Percentiles rank a stretch among this genome's conserved stretches.
phyloP scores from a whole-genome alignment of 1,284 basidiomycete genomes.

The Pseudozyma thailandica region DNA sequence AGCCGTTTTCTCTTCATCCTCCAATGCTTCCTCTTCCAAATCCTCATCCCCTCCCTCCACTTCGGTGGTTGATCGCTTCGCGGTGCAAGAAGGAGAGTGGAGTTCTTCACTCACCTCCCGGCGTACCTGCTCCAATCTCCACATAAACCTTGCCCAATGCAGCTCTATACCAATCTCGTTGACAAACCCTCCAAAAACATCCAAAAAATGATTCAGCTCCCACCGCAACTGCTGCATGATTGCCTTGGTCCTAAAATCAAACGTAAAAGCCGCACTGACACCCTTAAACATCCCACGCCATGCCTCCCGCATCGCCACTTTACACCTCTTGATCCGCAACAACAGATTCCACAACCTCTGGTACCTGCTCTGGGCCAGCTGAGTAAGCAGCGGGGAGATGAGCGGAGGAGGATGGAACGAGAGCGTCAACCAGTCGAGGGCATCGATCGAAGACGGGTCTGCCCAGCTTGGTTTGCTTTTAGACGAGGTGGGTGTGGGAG shows the following conservation, averaged over 20 bases:
- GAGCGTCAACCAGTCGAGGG: slow-evolving; percentile 57
- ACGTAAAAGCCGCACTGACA: slow-evolving; percentile 28
- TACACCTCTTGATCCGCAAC: slow-evolving; percentile 47
- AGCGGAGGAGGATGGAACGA: slow-evolving; percentile 56
- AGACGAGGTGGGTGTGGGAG: slow-evolving; percentile 5
- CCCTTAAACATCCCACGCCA: slow-evolving; percentile 32
- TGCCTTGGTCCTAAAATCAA: slow-evolving; percentile 20
- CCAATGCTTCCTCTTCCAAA: slow-evolving; percentile 32
- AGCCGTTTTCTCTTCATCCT: slow-evolving; percentile 30
- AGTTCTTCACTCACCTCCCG: slow-evolving; percentile 37
- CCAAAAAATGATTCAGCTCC: slow-evolving; percentile 33
- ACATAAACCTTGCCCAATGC: slow-evolving; percentile 42
- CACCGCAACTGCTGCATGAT: slow-evolving; percentile 39
- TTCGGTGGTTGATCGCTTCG: neutral
- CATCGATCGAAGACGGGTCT: slow-evolving; percentile 48
- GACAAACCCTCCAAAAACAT: slow-evolving; percentile 29
- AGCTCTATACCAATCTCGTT: slow-evolving; percentile 38
- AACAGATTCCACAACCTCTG: slow-evolving; percentile 56
- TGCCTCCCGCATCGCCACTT: slow-evolving; percentile 39
- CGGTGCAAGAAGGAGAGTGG: neutral
- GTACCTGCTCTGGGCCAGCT: slow-evolving; percentile 43
- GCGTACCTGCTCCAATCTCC: slow-evolving; percentile 23
- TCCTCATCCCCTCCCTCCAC: slow-evolving; percentile 21
- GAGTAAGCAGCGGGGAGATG: slow-evolving; percentile 53
- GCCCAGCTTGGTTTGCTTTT: slow-evolving; percentile 31